Evolutionary conservation across 2,329 filamentous ascomycete species (phyloP), one percentile per base, ranked within the genome.

Genomic region (Colletotrichum incanum): DNA sequence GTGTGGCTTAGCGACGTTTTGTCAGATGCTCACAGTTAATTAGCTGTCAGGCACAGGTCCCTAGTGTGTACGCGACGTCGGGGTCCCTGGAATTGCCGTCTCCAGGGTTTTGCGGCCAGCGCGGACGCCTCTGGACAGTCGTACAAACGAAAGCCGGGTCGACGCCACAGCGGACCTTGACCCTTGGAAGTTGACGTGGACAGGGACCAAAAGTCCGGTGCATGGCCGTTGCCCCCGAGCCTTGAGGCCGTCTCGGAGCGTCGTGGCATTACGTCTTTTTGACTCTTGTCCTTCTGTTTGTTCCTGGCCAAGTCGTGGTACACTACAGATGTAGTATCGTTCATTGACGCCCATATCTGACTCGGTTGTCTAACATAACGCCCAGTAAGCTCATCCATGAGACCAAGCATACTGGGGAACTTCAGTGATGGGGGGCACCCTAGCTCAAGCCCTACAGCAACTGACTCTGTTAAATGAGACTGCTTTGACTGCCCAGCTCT

Each of bases 171-270:
- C 34, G 61, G 43, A 18, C 67, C 50, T 65, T 23, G 43, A n/a
- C 66, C 60, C 60, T 56, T 58, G 61, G 11, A 65, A 23, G 67
- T 65, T 59, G 61, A 59, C 61, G 61, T 65, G 37, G 61, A 54
- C 34, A 45, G 6, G 26, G 12, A 23, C 50, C 60, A 8, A 23
- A 37, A 41, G n/a, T 20, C 45, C 39, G 47, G 58, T n/a, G 28
- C 37, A 23, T 23, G 45, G 55, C 39, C 31, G 37, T 62, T 31
- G 49, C 47, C 23, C 16, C 54, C 59, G 8, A 50, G 49, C 28
- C 47, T n/a, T 12, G 8, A 49, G 14, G 49, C 45, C 20, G 37
- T 55, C 20, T 26, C n/a, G 31, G 23, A 26, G 26, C 31, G 23
- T 20, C 31, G 28, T 37, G 43, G 5, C 41, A 37, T 45, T 23